These are phyloP conservation scores for Candida hungchunana DNA, from an alignment of 805 yeast species.

Conservation along the genomic window DNA sequence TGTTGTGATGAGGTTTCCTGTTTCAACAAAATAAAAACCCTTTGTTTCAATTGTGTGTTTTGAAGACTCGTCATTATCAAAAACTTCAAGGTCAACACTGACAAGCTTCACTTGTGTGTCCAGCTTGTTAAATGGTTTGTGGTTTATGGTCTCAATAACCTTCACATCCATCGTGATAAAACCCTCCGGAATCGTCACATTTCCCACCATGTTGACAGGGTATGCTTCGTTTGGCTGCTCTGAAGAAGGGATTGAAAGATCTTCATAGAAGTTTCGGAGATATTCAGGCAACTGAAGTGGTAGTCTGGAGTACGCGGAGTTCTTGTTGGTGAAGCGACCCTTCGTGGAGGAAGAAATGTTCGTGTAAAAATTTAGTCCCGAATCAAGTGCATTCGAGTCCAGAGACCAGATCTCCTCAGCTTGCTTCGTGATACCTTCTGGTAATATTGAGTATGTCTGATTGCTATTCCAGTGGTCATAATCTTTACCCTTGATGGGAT, in stretches of 20 bases:
- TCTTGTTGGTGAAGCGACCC: slow-evolving; percentile 36
- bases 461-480: slow-evolving; percentile 44
- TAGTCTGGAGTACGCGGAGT: slow-evolving; percentile 14
- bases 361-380: slow-evolving; percentile 27
- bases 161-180: slow-evolving; percentile 19
- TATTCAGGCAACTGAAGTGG: slow-evolving; percentile 24
- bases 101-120: slow-evolving; percentile 38
- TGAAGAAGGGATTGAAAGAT: slow-evolving; percentile 11
- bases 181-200: slow-evolving; percentile 34
- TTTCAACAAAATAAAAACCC: slow-evolving; percentile 63
- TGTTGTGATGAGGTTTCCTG: slow-evolving; percentile 57
- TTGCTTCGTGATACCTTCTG: slow-evolving; percentile 46
- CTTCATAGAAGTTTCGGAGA: slow-evolving; percentile 16
- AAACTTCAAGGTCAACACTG: slow-evolving; percentile 29
- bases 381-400: slow-evolving; percentile 21
- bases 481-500: slow-evolving; percentile 50
- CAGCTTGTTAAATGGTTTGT: slow-evolving; percentile 29
- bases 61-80: slow-evolving; percentile 45
- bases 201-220: slow-evolving; percentile 18
- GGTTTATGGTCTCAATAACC: slow-evolving; percentile 17
- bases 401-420: slow-evolving; percentile 53
- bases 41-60: slow-evolving; percentile 46
- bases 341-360: slow-evolving; percentile 46
- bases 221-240: background rate
- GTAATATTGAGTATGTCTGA: slow-evolving; percentile 54